Percentiles rank a stretch among this genome's conserved stretches.
These are phyloP conservation scores for Debaryomycetaceae sp. DNA, from an alignment of 1,139 yeast species.

Conservation along the genomic window DNA sequence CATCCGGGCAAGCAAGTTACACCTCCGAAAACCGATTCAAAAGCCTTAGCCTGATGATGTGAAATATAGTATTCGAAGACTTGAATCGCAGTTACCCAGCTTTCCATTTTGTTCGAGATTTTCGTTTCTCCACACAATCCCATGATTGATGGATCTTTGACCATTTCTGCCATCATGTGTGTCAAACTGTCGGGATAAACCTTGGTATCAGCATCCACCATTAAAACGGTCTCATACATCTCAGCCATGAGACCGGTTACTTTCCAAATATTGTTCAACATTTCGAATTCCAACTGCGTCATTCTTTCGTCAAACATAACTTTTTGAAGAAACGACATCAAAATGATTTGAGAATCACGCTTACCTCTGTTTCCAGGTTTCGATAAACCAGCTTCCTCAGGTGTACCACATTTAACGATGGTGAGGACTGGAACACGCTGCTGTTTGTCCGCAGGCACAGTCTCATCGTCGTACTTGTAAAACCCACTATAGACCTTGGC, in stretches of 20 bases:
- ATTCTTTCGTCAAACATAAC: slow-evolving; percentile 94
- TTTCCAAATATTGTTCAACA: slow-evolving; percentile 76
- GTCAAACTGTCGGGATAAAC: slow-evolving; percentile 88
- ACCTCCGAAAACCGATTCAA: slow-evolving; percentile 93
- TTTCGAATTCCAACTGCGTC: slow-evolving; percentile 88
- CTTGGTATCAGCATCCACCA: slow-evolving; percentile 98
- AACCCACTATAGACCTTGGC: slow-evolving; percentile 94
- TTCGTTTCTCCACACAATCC: slow-evolving; percentile 98
- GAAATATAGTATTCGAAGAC: slow-evolving; percentile 95
- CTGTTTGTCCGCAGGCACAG: slow-evolving; percentile 76
- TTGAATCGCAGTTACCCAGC: slow-evolving; percentile 95
- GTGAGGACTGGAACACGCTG: slow-evolving; percentile 83
- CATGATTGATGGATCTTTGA: slow-evolving; percentile 85
- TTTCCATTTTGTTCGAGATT: slow-evolving; percentile 77
- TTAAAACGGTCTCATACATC: slow-evolving; percentile 76
- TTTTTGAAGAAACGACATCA: slow-evolving; percentile 90
- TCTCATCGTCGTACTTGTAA: slow-evolving; percentile 71
- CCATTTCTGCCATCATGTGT: slow-evolving; percentile 93
- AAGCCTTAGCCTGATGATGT: slow-evolving; percentile 94
- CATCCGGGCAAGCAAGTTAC: slow-evolving; percentile 98
- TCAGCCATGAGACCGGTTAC: slow-evolving; percentile 88
- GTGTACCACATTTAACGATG: slow-evolving; percentile 91
- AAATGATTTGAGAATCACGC: slow-evolving; percentile 91
- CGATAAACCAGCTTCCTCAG: slow-evolving; percentile 70
- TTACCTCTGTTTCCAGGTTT: slow-evolving; percentile 99